Base-by-base conservation (phyloP, 306 rosid species). In the Sesbania bispinosa region DNA sequence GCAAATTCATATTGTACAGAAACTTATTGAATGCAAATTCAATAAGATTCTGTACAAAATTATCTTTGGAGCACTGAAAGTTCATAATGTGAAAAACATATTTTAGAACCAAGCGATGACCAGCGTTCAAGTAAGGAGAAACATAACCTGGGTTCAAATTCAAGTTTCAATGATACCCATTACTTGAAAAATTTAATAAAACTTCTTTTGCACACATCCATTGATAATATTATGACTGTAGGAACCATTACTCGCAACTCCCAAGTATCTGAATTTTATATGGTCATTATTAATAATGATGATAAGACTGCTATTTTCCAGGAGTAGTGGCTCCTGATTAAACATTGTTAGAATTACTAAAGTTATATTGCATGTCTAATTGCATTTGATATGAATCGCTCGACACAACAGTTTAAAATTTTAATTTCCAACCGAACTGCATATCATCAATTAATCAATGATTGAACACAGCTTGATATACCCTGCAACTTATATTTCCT, bases 21-120 rank as follows among this genome's bases (percentile, higher is more conserved):
- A n/a, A n/a, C n/a, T n/a, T n/a, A n/a, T n/a, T n/a, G n/a, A n/a
- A n/a, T n/a, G n/a, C n/a, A n/a, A n/a, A 46, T 29, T 73, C 46
- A 50, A 48, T 16, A 27, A 38, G 63, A 61, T 6, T 65, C 7
- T 3, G 7, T 23, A 26, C 33, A 78, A 62, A 60, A 32, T 46
- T 38, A 60, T 39, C 69, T 41, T 42, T 46, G 53, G 39, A 69
- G 72, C 24, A 71, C 62, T 13, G 27, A 14, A 79, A 75, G 15
- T 47, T 18, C 33, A 8, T 35, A 57, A 58, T 3, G 27, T 8
- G 67, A 42, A 52, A 1, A 48, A 3, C 18, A 62, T 42, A 51
- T 21, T 45, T 20, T 36, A 62, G 9, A 16, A 58, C 32, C 62
- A 47, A 23, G 48, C 13, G 18, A 68, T 52, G 26, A 61, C 24